Evolutionary conservation across 2,329 filamentous ascomycete genomes (phyloP).

Genomic region (Aspergillus sp.): DNA sequence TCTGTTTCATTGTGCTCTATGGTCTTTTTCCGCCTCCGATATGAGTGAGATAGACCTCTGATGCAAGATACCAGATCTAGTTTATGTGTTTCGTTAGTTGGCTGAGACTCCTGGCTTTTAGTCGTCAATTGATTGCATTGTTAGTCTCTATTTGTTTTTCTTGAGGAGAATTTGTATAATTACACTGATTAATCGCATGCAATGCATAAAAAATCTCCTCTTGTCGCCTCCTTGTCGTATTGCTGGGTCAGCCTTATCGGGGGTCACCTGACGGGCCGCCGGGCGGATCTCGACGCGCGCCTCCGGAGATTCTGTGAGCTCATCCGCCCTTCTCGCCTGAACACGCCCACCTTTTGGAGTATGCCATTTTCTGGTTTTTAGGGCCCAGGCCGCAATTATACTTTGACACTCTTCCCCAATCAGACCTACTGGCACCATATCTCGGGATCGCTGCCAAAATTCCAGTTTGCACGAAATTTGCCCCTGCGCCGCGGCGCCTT

Average conservation of each 20-base stretch:
- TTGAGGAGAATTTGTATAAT: neutral
- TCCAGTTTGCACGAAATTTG: slow-evolving; percentile 6
- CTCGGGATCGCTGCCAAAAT: neutral
- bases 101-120: slow-evolving; percentile 12
- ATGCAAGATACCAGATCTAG: slow-evolving; percentile 44
- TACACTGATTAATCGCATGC: neutral
- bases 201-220: neutral
- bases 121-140: slow-evolving; percentile 11
- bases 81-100: slow-evolving; percentile 28
- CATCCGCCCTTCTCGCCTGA: slow-evolving; percentile 29
- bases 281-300: slow-evolving; percentile 33
- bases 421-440: neutral
- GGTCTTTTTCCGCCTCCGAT: slow-evolving; percentile 26
- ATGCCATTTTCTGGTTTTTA: slow-evolving; percentile 4
- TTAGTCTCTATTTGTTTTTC: neutral
- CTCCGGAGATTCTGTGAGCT: slow-evolving; percentile 28
- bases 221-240: neutral
- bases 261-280: slow-evolving; percentile 28
- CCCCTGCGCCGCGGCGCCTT: slow-evolving; percentile 26
- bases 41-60: slow-evolving; percentile 40
- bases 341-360: slow-evolving; percentile 19
- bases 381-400: neutral
- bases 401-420: neutral
- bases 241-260: slow-evolving; percentile 15
- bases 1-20: slow-evolving; percentile 30